Conservation (phyloP, 192 early-diverging fungal genomes). For the Backusella tarrabulga region DNA sequence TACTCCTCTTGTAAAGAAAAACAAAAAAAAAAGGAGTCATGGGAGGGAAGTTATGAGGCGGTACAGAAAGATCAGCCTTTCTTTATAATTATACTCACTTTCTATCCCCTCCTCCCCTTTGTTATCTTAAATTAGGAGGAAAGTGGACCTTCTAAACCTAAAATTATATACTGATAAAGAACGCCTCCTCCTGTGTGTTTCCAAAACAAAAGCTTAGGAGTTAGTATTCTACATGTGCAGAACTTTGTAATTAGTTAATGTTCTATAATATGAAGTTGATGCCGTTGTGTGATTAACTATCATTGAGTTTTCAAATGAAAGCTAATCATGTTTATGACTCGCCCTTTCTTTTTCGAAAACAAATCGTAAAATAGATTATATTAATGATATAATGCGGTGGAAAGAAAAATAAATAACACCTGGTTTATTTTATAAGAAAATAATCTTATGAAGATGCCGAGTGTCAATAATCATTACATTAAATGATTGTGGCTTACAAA, state of each 20-base stretch:
- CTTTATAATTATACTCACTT: neutral
- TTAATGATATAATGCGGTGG: neutral
- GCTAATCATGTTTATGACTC: neutral
- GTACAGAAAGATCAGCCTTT: neutral
- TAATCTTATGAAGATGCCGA: neutral
- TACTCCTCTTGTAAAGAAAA: neutral
- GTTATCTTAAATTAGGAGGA: neutral
- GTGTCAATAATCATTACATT: neutral
- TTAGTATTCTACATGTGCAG: neutral
- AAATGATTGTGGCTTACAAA: neutral
- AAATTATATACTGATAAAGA: neutral
- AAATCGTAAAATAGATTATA: neutral
- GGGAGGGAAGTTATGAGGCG: neutral
- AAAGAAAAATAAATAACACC: neutral
- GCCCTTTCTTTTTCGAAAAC: neutral
- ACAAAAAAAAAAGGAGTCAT: neutral
- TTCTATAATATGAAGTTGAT: neutral
- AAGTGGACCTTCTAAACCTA: neutral
- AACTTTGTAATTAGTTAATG: neutral
- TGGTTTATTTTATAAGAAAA: neutral
- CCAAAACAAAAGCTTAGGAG: neutral
- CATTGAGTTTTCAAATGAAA: neutral
- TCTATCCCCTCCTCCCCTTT: neutral
- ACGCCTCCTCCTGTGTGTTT: neutral
- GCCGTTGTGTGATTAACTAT: neutral